A percentile compares a stretch with the other conserved stretches of the same genome.
phyloP scores from a whole-genome alignment of 495 filamentous ascomycete genomes.

The Xylaria grammica region DNA sequence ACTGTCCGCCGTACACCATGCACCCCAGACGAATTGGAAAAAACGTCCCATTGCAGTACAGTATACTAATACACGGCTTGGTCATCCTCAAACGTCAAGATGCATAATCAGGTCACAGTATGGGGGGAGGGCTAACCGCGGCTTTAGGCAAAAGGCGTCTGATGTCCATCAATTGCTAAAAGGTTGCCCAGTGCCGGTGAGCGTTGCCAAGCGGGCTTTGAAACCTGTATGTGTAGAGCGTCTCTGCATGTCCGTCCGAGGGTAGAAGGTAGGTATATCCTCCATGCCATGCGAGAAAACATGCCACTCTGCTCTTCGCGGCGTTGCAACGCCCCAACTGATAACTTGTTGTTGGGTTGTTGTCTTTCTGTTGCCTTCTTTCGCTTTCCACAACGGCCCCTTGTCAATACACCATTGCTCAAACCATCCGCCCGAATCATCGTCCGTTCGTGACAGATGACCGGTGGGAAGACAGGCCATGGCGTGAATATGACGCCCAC shows the following conservation, averaged over 20 bases:
- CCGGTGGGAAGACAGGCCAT: constrained; percentile 49
- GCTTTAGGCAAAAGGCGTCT: constrained; percentile 28
- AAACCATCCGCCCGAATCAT: constrained; percentile 55
- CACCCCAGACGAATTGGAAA: background rate
- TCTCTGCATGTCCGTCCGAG: background rate
- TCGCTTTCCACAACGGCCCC: constrained; percentile 59
- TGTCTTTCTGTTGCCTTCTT: constrained; percentile 37
- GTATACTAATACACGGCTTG: background rate
- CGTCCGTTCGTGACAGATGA: constrained; percentile 52
- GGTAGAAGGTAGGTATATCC: too few species aligned
- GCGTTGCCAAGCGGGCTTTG: background rate
- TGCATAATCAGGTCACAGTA: constrained; percentile 24
- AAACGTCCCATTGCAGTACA: background rate
- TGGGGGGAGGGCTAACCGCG: constrained; percentile 21
- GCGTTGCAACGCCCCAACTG: background rate
- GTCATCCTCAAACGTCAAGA: constrained; percentile 23
- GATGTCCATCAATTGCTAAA: constrained; percentile 16
- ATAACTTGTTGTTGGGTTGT: background rate
- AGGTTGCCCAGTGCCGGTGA: background rate
- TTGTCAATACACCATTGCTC: constrained; percentile 61
- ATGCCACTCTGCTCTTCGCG: background rate
- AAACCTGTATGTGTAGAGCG: background rate
- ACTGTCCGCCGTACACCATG: constrained; percentile 5
- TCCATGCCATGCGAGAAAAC: background rate
- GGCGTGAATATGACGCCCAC: constrained; percentile 54